Base-by-base conservation (phyloP, 176 grass and related monocot species). In the Triticum urartu region DNA sequence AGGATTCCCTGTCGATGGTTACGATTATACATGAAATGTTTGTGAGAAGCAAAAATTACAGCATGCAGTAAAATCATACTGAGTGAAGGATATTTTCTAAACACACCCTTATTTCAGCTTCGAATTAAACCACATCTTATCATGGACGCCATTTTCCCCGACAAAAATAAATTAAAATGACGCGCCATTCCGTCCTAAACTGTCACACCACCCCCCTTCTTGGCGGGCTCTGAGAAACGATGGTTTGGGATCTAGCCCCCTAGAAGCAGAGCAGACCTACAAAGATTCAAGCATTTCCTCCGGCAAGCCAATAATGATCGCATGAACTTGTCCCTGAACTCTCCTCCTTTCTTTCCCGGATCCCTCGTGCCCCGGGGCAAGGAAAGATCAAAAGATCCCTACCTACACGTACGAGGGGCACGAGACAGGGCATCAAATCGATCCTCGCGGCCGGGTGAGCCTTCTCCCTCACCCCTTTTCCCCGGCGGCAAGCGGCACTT, bases 291-390 rank as follows among this genome's bases (percentile, higher is more conserved):
- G 75, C 47, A 75, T 35, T 35, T 87, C 79, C 25, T 18, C 67
- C 47, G 47, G 68, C 76, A 84, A 79, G 8, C 72, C 72, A 84
- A n/a, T 85, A 50, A 59, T 64, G 47, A 47, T 77, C 38, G 36
- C 81, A 76, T 52, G 64, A 84, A 79, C 75, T 30, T 80, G 80
- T 84, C 75, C 84, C 68, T 77, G 62, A 76, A 81, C 76, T 84
- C 68, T 88, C 85, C 26, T 91, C 85, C 89, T 81, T 84, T 70
- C 76, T 81, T 88, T 88, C 76, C 38, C 13, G 0, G 72, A 75
- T 77, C 74, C 74, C 74, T 24, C 62, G 24, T 26, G 60, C 80
- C 17, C 24, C 35, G 40, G 34, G 67, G 7, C 18, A 21, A 2
- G 6, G 7, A 21, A 17, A 72, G 8, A 39, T 26, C 6, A 60